These are phyloP conservation scores for Arthrobotrys entomopaga DNA, from an alignment of 2,329 filamentous ascomycete genomes.

Conservation along the genomic window DNA sequence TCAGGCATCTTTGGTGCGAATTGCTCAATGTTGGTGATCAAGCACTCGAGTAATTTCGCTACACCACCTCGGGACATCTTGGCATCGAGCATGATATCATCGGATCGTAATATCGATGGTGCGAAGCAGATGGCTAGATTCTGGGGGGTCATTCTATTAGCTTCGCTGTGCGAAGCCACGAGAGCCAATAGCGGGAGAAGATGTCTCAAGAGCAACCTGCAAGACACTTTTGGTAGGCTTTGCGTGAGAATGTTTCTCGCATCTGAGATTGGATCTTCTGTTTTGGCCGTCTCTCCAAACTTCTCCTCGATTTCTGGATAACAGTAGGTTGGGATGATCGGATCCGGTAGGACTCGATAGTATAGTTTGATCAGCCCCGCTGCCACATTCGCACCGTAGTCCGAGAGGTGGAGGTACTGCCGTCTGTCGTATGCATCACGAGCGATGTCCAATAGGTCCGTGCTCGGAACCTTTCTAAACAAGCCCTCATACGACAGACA, in stretches of 20 bases:
- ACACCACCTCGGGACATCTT: slow-evolving; percentile 66
- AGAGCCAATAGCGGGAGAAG: slow-evolving; percentile 66
- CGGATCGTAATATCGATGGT: slow-evolving; percentile 66
- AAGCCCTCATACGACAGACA: slow-evolving; percentile 66
- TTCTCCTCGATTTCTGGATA: slow-evolving; percentile 65
- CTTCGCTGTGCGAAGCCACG: slow-evolving; percentile 64
- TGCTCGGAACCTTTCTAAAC: slow-evolving; percentile 68
- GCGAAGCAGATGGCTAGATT: slow-evolving; percentile 69
- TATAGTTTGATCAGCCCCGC: slow-evolving; percentile 68
- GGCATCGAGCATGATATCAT: slow-evolving; percentile 68
- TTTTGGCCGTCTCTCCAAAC: slow-evolving; percentile 54
- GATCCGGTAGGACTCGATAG: slow-evolving; percentile 67
- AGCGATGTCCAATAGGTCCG: slow-evolving; percentile 65
- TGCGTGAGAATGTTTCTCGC: slow-evolving; percentile 45
- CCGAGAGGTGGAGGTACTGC: slow-evolving; percentile 68
- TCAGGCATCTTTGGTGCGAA: slow-evolving; percentile 57
- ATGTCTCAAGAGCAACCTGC: slow-evolving; percentile 66
- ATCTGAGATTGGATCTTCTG: slow-evolving; percentile 60
- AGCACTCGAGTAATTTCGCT: slow-evolving; percentile 65
- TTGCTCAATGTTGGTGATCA: slow-evolving; percentile 64
- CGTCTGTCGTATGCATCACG: slow-evolving; percentile 69
- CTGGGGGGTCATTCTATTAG: slow-evolving; percentile 68
- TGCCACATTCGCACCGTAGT: slow-evolving; percentile 68
- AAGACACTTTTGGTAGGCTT: slow-evolving; percentile 63
- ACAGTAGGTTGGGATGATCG: slow-evolving; percentile 66